Conservation (phyloP, 75 land plant genomes). For the Cunninghamia lanceolata region DNA sequence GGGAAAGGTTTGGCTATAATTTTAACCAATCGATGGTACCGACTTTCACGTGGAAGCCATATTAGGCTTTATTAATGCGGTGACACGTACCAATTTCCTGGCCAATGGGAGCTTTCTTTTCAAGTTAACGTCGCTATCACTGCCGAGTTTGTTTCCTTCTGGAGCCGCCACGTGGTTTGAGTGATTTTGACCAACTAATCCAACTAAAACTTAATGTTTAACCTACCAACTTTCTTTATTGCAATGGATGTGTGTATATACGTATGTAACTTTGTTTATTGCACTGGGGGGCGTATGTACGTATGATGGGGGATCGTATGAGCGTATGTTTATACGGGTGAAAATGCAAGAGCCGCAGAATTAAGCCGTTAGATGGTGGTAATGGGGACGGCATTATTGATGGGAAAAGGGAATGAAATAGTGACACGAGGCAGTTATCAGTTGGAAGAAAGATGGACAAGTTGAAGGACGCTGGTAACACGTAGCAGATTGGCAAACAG, state of each 20-base stretch:
- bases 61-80: background rate
- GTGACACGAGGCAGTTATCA: constrained; percentile 11
- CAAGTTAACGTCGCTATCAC: constrained; percentile 10
- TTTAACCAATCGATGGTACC: constrained; percentile 10
- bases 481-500: constrained; percentile 5
- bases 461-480: background rate
- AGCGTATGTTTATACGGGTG: background rate
- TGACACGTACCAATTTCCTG: background rate
- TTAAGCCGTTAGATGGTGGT: background rate
- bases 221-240: constrained; percentile 6
- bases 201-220: background rate
- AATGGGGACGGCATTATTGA: background rate
- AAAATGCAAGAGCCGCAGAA: background rate
- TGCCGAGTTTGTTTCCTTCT: background rate
- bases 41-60: constrained; percentile 8
- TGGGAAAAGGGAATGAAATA: background rate
- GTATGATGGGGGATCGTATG: background rate
- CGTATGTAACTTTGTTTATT: background rate
- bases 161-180: background rate
- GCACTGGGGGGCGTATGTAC: background rate
- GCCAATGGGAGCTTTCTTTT: constrained; percentile 5
- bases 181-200: background rate
- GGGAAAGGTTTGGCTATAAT: background rate
- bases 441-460: constrained; percentile 14
- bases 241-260: background rate